phyloP scores from a whole-genome alignment of 2,329 filamentous ascomycete genomes.

The Neofusicoccum umdonicola region DNA sequence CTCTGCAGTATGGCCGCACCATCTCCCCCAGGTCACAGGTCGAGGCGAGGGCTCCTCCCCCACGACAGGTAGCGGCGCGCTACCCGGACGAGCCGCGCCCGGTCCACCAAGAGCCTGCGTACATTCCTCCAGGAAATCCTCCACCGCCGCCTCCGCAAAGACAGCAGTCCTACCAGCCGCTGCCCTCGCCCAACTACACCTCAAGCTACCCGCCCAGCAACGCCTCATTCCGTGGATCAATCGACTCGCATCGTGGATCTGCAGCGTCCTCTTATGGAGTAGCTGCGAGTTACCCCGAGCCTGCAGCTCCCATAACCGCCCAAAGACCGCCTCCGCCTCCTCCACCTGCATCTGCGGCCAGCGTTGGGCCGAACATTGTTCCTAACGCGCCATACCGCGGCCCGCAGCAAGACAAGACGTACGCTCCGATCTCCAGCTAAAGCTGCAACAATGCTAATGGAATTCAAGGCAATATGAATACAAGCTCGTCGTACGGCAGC shows the following conservation, averaged over 20 bases:
- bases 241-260: constrained; percentile 38
- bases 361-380: constrained; percentile 23
- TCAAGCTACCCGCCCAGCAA: constrained; percentile 39
- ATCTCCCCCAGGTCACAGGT: constrained; percentile 36
- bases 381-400: constrained; percentile 9
- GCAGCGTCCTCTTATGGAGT: constrained; percentile 31
- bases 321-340: constrained; percentile 12
- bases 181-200: constrained; percentile 40
- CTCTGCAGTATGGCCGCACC: constrained; percentile 30
- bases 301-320: constrained; percentile 29
- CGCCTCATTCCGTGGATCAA: constrained; percentile 37
- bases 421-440: constrained; percentile 6
- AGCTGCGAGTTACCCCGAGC: constrained; percentile 26
- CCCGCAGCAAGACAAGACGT: constrained; percentile 17
- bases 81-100: constrained; percentile 33
- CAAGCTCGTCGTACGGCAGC: constrained; percentile 66
- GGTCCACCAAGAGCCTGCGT: constrained; percentile 32
- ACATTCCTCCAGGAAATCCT: constrained; percentile 37
- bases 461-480: constrained; percentile 33
- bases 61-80: constrained; percentile 19
- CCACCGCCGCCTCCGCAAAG: constrained; percentile 19
- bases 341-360: constrained; percentile 27
- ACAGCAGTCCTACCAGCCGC: constrained; percentile 23
- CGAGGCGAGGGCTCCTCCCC: not conserved
- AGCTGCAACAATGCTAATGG: not conserved